A percentile compares a stretch with the other conserved stretches of the same genome.
phyloP scores from a whole-genome alignment of 257 asterid species.

The Nicotiana attenuata region DNA sequence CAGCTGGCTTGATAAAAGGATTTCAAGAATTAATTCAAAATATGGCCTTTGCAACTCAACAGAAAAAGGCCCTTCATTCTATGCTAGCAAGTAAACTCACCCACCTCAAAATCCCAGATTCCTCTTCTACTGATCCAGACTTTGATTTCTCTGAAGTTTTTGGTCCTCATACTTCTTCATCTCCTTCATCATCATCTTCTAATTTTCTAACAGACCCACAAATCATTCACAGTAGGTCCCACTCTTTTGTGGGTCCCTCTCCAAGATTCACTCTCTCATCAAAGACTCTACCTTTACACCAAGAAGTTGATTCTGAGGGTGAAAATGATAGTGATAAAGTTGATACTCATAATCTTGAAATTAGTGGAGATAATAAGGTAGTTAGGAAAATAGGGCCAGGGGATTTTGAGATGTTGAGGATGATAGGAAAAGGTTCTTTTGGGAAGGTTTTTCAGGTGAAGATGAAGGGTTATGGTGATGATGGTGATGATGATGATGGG shows the following conservation, averaged over 20 bases:
- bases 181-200: conserved; percentile 48
- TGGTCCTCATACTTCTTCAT: conserved; percentile 41
- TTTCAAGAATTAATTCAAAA: neutral
- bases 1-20: neutral
- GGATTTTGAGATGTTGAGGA: conserved; percentile 83
- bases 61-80: conserved; percentile 52
- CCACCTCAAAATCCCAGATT: conserved; percentile 62
- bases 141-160: conserved; percentile 78
- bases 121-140: conserved; percentile 44
- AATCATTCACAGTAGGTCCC: conserved; percentile 69
- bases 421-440: conserved; percentile 86
- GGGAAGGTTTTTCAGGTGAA: conserved; percentile 96
- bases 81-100: conserved; percentile 57
- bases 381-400: conserved; percentile 52
- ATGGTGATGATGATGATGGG: conserved; percentile 43
- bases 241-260: conserved; percentile 87
- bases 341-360: conserved; percentile 5
- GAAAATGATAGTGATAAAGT: conserved; percentile 31
- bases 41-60: conserved; percentile 30
- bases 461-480: conserved; percentile 33
- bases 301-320: conserved; percentile 49
- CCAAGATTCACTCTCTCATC: conserved; percentile 69
- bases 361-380: neutral
- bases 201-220: conserved; percentile 64
- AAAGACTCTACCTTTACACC: conserved; percentile 43